A percentile compares a stretch with the other conserved stretches of the same genome.
Conservation (phyloP, 441 rosid species). For the Erodium moschatum region DNA sequence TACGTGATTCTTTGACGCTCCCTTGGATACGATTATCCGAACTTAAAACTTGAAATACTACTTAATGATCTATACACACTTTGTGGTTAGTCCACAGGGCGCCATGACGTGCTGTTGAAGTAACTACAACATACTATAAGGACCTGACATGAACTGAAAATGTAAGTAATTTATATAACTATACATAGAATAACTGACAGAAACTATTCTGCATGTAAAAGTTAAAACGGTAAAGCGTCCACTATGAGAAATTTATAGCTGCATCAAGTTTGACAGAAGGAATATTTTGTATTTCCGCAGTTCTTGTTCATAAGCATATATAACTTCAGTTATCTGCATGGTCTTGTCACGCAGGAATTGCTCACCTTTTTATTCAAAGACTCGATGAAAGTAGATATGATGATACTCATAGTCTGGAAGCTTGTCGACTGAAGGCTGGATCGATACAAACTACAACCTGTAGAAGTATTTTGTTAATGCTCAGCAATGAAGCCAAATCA, state of each 20-base stretch:
- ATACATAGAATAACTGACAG: neutral
- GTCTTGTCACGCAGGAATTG: neutral
- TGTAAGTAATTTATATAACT: neutral
- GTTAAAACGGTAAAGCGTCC: neutral
- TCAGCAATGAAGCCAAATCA: neutral
- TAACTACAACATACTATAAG: too few species aligned
- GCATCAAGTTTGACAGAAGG: neutral
- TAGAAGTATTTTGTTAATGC: conserved; percentile 14
- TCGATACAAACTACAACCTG: conserved; percentile 87
- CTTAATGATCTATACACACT: too few species aligned
- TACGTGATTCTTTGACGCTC: too few species aligned
- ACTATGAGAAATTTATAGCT: neutral
- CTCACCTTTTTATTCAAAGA: neutral
- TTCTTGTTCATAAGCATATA: neutral
- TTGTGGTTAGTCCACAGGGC: too few species aligned
- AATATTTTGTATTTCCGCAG: neutral
- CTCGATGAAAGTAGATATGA: neutral
- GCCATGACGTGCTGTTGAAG: too few species aligned
- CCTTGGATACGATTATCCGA: too few species aligned
- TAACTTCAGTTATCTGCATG: neutral
- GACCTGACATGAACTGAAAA: neutral
- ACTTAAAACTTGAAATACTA: too few species aligned
- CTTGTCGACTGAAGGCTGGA: conserved; percentile 46
- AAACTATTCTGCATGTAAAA: neutral
- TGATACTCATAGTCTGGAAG: conserved; percentile 30